These are phyloP conservation scores for Echium plantagineum DNA, from an alignment of 257 asterid species.

Conservation along the genomic window DNA sequence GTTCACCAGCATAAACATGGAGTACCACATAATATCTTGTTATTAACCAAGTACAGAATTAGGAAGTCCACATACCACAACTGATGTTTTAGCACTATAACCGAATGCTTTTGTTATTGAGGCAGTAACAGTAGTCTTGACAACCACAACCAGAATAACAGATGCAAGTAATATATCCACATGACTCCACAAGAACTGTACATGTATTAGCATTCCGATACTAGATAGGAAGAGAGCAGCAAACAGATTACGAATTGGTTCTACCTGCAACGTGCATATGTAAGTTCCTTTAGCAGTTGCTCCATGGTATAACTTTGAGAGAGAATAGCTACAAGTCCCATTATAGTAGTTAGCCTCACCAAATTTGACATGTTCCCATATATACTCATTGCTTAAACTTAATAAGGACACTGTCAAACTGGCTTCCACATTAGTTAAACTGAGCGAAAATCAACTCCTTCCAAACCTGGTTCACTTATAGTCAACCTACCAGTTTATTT, in stretches of 20 bases:
- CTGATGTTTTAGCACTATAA: conserved; percentile 60
- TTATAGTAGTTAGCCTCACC: no score
- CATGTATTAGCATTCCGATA: conserved; percentile 90
- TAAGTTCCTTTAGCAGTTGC: conserved; percentile 3
- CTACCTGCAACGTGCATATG: conserved; percentile 53
- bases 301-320: no score
- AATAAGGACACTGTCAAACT: no score
- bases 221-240: conserved; percentile 96
- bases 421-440: no score
- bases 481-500: no score
- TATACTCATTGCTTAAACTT: no score
- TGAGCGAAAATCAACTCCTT: no score
- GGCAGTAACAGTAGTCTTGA: conserved; percentile 74
- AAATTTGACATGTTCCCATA: no score
- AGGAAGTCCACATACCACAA: conserved; percentile 42
- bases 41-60: neutral
- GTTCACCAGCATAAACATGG: conserved; percentile 10
- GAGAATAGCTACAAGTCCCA: no score
- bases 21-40: neutral
- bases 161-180: conserved; percentile 93
- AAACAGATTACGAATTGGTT: conserved; percentile 89
- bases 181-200: conserved; percentile 92
- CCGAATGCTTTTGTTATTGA: conserved; percentile 62
- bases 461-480: no score
- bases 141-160: conserved; percentile 71